Evolutionary conservation across 441 rosid genomes (phyloP), one percentile per base, ranked within the genome.

Genomic region (California macrophylla): DNA sequence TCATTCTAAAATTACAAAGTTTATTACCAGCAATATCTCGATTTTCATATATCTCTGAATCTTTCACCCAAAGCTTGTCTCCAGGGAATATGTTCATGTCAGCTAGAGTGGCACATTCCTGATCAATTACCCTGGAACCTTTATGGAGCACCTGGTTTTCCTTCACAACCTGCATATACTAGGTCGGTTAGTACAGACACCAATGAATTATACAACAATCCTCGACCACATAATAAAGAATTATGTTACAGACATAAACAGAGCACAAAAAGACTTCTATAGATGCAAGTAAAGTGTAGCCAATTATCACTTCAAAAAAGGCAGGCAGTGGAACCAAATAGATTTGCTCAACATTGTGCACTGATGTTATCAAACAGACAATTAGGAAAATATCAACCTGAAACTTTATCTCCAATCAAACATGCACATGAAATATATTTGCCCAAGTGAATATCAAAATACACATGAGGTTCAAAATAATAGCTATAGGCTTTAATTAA

Each of bases 61-160:
- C 99, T 84, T 87, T 87, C 77, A 92, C 98, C 99, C 99, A 94
- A 62, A 94, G 90, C 78, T 82, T 89, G 78, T 94, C 99, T 5
- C 98, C 94, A 45, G 99, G 96, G 69, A 94, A 92, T 76, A 92
- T 86, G 83, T 87, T 94, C 84, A 87, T 82, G 80, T 94, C 99
- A 66, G 99, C 99, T 80, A 94, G 96, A 72, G 98, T 94, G 67
- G 96, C 93, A 80, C 81, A 75, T 81, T 94, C 99, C 78, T 86
- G 80, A 72, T 94, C 99, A 66, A 94, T 85, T 68, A 82, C 61
- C 70, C 68, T 82, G 71, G 91, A 82, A 72, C 99, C 99, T 81
- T 92, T 94, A 82, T 82, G 90, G 76, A 94, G 91, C 76, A 89
- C 85, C 80, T 94, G 98, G 76, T 92, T 94, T 82, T 92, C 99